phyloP scores from a whole-genome alignment of 495 filamentous ascomycete genomes.

The Aspergillus wentii region DNA sequence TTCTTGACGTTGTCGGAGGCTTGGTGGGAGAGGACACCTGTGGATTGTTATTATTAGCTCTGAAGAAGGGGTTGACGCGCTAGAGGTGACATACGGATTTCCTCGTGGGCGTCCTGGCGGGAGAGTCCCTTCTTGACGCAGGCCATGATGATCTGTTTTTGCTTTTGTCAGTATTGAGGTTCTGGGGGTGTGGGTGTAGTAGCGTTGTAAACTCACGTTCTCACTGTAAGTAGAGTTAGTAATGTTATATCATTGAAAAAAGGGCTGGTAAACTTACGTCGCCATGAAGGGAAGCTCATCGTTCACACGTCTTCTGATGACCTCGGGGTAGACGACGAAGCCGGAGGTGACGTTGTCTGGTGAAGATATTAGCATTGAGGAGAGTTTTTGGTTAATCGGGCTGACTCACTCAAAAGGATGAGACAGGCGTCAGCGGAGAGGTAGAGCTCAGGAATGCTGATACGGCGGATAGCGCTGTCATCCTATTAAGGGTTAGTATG shows the following conservation, averaged over 20 bases:
- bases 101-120: conserved; percentile 88
- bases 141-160: conserved; percentile 73
- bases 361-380: conserved; percentile 3
- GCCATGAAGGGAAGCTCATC: conserved; percentile 90
- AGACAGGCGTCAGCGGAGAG: conserved; percentile 79
- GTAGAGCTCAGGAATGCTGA: conserved; percentile 76
- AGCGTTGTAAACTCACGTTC: conserved; percentile 35
- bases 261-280: conserved; percentile 43
- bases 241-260: neutral
- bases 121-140: conserved; percentile 68
- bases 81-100: conserved; percentile 49
- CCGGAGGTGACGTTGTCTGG: conserved; percentile 74
- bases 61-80: neutral
- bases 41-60: conserved; percentile 4
- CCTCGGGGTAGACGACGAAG: conserved; percentile 79
- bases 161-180: conserved; percentile 9
- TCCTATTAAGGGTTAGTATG: conserved; percentile 29
- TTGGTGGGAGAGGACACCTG: conserved; percentile 79
- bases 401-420: conserved; percentile 54
- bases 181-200: neutral
- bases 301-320: conserved; percentile 63
- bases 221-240: conserved; percentile 28
- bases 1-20: conserved; percentile 76
- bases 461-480: conserved; percentile 59
- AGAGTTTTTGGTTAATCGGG: neutral